Evolutionary conservation across 1,139 yeast species (phyloP), one percentile per base, ranked within the genome.

Genomic region (Pneumocystis jirovecii): DNA sequence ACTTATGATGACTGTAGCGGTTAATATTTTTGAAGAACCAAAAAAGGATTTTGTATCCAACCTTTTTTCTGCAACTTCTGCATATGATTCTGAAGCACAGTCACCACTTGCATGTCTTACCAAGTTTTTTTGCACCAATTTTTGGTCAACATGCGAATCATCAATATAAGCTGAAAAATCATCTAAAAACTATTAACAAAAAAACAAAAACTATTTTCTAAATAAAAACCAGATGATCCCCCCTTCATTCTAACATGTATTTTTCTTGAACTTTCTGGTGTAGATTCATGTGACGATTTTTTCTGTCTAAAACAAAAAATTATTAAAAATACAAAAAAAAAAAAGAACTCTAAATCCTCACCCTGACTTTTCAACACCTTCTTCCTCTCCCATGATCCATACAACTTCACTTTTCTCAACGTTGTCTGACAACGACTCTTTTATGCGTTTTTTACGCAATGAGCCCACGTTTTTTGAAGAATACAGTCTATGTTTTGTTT

Each of bases 271-370:
- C 57, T 50, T 50, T 25, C 57, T 6, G n/a, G 12, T 4, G 1
- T 12, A 3, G 31, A 50, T 50, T 50, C 57, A 12, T 25, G 12
- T 7, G 57, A 25, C 21, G 29, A 25, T 25, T 50, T 50, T 50
- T 12, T 31, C 6, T 29, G 57, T 10, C 57, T 50, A 50, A 45
- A 65, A 73, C 73, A 35, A 70, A 70, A 12, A 74, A 70, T 3
- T 64, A 74, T 62, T 84, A 73, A 57, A 80, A 81, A 8, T 76
- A 74, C 1, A 82, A 72, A 35, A 83, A 74, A 0, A 76, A 76
- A 57, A 76, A 75, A 61, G n/a, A n/a, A n/a, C n/a, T n/a, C n/a
- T 81, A 77, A 82, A 81, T 25, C 5, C 17, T 4, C 21, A 50
- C 57, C 15, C 15, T 15, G 10, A 50, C 34, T 50, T 34, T 12